phyloP scores from a whole-genome alignment of 441 rosid species.

The Arabidopsis hybrid region DNA sequence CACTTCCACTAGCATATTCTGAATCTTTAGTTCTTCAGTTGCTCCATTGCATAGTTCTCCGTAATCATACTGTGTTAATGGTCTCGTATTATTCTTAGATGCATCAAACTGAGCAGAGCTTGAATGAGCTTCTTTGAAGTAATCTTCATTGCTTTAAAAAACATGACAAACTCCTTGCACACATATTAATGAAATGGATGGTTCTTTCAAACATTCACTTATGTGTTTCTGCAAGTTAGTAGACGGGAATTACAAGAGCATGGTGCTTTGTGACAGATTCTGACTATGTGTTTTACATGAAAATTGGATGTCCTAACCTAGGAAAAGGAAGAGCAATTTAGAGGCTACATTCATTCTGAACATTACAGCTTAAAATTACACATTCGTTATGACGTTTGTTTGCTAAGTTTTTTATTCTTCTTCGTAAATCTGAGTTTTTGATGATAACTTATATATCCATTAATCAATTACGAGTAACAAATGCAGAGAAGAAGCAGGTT shows the following conservation, averaged over 20 bases:
- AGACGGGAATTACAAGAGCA: no score
- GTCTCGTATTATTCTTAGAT: slow-evolving; percentile 60
- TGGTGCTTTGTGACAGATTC: no score
- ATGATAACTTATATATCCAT: no score
- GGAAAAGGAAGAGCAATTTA: not conserved
- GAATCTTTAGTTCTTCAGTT: slow-evolving; percentile 74
- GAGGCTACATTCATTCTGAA: slow-evolving; percentile 20
- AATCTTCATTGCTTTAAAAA: slow-evolving; percentile 70
- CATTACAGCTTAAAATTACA: slow-evolving; percentile 1
- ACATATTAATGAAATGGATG: slow-evolving; percentile 16
- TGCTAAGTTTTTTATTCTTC: no score
- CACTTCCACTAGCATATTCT: slow-evolving; percentile 63
- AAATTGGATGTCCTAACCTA: no score
- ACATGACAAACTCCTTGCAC: slow-evolving; percentile 92
- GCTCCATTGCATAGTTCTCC: slow-evolving; percentile 76
- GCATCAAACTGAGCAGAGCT: slow-evolving; percentile 60
- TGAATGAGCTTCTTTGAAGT: slow-evolving; percentile 74
- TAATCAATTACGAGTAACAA: no score
- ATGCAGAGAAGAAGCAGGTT: no score
- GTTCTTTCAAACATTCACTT: slow-evolving; percentile 20
- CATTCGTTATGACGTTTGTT: not conserved
- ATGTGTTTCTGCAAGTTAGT: slow-evolving; percentile 9
- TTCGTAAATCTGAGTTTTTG: no score
- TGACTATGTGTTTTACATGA: no score
- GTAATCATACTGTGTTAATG: slow-evolving; percentile 67